Evolutionary conservation across 257 asterid genomes (phyloP).

Genomic region (Capsicum chinense): DNA sequence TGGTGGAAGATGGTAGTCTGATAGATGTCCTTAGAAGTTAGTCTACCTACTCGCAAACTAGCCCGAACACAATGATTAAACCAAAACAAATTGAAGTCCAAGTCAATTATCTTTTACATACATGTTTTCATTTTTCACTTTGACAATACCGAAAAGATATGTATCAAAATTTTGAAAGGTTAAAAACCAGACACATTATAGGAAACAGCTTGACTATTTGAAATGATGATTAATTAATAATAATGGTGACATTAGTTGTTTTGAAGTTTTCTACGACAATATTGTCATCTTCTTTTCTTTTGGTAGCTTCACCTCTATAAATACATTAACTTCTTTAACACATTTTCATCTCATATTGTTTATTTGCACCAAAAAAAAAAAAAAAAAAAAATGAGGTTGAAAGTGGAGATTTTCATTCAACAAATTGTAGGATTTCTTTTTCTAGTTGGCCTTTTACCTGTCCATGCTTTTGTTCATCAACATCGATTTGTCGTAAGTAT

Average conservation of each 20-base stretch:
- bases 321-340: not conserved
- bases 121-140: not conserved
- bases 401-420: not conserved
- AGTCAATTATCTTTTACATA: not conserved
- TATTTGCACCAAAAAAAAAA: not conserved
- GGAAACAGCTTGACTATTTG: not conserved
- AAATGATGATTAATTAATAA: not conserved
- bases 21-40: too few relatives aligned
- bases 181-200: not conserved
- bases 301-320: conserved; percentile 9
- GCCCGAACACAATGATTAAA: too few relatives aligned
- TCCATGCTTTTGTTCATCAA: conserved; percentile 12
- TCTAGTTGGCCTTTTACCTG: conserved; percentile 11
- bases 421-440: conserved; percentile 13
- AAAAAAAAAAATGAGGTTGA: conserved; percentile 11
- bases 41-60: too few relatives aligned
- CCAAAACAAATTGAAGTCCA: not conserved
- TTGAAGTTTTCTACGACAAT: conserved; percentile 20
- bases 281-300: not conserved
- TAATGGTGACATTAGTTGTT: not conserved
- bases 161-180: not conserved
- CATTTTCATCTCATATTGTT: not conserved
- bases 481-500: not conserved
- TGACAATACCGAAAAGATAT: not conserved
- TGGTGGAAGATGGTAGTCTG: too few relatives aligned